phyloP scores from a whole-genome alignment of 371 early-diverging fungal genomes.

The Mortierella sp. region DNA sequence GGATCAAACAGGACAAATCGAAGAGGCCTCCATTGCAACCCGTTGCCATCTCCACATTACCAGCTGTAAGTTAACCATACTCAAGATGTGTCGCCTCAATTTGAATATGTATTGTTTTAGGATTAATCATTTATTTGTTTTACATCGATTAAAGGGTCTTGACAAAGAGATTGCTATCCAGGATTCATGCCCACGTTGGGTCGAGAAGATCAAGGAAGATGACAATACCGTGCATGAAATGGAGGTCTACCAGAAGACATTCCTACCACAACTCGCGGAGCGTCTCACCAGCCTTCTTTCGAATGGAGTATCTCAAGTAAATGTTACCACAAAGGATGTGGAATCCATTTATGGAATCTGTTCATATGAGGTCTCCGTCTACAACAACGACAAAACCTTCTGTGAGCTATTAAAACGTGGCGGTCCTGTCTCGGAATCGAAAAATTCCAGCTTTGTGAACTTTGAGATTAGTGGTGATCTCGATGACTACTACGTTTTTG shows the following conservation, averaged over 20 bases:
- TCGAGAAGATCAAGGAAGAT: slow-evolving; percentile 19
- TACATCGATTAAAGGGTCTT: slow-evolving; percentile 18
- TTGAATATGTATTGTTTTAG: background rate
- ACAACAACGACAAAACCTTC: slow-evolving; percentile 40
- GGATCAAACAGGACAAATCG: background rate
- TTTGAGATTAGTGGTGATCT: slow-evolving; percentile 39
- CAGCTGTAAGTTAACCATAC: slow-evolving; percentile 19
- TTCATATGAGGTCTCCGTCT: slow-evolving; percentile 38
- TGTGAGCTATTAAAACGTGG: slow-evolving; percentile 23
- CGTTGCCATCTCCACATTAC: slow-evolving; percentile 30
- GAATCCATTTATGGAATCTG: slow-evolving; percentile 30
- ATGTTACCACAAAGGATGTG: slow-evolving; percentile 41
- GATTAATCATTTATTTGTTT: background rate
- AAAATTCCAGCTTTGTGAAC: slow-evolving; percentile 11
- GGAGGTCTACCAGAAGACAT: background rate
- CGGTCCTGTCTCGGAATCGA: background rate
- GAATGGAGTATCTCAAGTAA: background rate
- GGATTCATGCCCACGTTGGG: slow-evolving; percentile 49
- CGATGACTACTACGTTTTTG: slow-evolving; percentile 38
- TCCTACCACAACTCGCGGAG: slow-evolving; percentile 28
- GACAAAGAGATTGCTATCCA: slow-evolving; percentile 50
- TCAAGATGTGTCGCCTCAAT: background rate
- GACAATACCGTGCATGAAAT: slow-evolving; percentile 13
- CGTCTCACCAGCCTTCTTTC: slow-evolving; percentile 5
- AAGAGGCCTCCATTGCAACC: slow-evolving; percentile 32